Evolutionary conservation across 1,284 basidiomycete genomes (phyloP), one percentile per base, ranked within the genome.

Genomic region (Heterobasidion parviporum): DNA sequence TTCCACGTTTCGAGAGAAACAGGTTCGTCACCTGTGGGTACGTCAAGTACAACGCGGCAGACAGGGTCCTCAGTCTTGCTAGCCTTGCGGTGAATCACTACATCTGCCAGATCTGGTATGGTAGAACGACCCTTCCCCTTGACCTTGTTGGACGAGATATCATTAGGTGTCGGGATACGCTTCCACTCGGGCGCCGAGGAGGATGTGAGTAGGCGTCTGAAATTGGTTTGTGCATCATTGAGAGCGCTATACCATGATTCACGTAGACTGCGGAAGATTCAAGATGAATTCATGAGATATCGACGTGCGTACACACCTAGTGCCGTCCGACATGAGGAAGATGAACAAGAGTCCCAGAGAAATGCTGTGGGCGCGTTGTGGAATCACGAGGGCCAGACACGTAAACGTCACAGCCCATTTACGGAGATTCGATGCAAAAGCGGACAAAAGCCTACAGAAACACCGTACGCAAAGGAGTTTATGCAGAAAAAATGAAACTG

Each of bases 21-120:
- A 4, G 79, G 67, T 38, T 86, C 82, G 12, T 89, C 83, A 50
- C 77, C 76, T 50, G 80, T 75, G 35, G 86, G 74, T 1, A 95
- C 78, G 62, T 97, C 94, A 26, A 92, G 78, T 8, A 92, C 81
- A 14, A 92, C 86, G 52, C 95, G 78, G 65, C 91, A 92, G 46
- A 97, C 83, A 60, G 77, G 79, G 59, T 94, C 91, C 7, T 89
- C 85, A 1, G 77, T 72, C 66, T 83, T 84, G 60, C 68, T 77
- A 2, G 76, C 64, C 64, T 78, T 83, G 56, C 87, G 83, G 68
- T 91, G 86, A 5, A 91, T 74, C 41, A 83, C 71, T 49, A 90
- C 83, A 67, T 89, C 85, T 12, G 76, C 67, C 18, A 82, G 67
- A 56, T 88, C 87, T 20, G 87, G 85, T 8, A 75, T 66, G 0